Percentiles rank a stretch among this genome's conserved stretches.
These are phyloP conservation scores for Ceratobasidium sp. DNA, from an alignment of 1,284 basidiomycete species.

Conservation along the genomic window DNA sequence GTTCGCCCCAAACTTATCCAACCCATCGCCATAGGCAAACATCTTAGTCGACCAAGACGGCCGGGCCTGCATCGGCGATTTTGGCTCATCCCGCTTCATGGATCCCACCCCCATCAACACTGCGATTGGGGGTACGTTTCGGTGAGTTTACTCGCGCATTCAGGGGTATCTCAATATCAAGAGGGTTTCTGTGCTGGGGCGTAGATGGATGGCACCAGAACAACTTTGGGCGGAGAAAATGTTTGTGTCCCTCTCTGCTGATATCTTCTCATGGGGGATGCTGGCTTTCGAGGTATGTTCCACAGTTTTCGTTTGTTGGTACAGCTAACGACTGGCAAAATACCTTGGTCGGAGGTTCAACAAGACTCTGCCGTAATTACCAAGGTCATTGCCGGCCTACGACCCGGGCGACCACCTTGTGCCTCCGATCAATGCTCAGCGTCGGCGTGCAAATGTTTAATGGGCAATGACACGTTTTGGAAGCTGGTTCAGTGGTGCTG, in stretches of 20 bases:
- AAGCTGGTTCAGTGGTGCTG: slow-evolving; percentile 1
- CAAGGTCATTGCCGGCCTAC: slow-evolving; percentile 12
- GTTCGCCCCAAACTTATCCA: neutral
- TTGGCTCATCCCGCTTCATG: slow-evolving; percentile 24
- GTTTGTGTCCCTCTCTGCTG: slow-evolving; percentile 13
- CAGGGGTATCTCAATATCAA: too few species aligned
- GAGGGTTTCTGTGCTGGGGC: too few species aligned
- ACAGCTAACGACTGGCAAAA: slow-evolving; percentile 14
- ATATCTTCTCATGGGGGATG: slow-evolving; percentile 27
- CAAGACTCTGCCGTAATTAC: slow-evolving; percentile 12
- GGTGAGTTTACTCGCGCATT: slow-evolving; percentile 13
- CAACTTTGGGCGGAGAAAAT: slow-evolving; percentile 21
- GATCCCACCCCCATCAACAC: neutral
- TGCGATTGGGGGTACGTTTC: slow-evolving; percentile 12
- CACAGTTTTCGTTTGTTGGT: neutral
- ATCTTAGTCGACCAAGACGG: slow-evolving; percentile 4
- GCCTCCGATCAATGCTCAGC: neutral
- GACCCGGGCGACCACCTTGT: slow-evolving; percentile 7
- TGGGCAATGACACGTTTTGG: neutral
- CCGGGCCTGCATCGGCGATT: slow-evolving; percentile 22
- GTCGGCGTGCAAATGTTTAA: neutral
- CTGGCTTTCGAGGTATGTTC: slow-evolving; percentile 14
- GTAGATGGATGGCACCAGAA: slow-evolving; percentile 32
- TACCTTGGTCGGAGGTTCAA: slow-evolving; percentile 13
- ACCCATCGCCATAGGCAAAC: neutral